Evolutionary conservation across 495 filamentous ascomycete species (phyloP), one percentile per base, ranked within the genome.

Genomic region (Penicillium cinerascens): DNA sequence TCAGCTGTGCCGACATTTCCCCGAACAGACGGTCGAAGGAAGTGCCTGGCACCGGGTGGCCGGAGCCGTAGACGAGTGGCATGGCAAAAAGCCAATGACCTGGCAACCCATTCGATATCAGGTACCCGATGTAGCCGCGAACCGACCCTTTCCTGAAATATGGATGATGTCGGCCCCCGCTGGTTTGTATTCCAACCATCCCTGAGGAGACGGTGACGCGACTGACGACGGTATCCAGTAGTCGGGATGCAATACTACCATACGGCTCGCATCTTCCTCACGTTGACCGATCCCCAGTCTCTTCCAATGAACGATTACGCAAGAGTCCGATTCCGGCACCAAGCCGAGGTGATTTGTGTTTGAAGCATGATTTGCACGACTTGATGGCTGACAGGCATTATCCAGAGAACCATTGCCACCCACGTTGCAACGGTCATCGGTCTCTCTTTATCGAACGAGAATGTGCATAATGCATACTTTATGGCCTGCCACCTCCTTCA

Each of bases 91-190:
- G 41, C 65, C 70, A 2, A 54, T 59, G 2, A 70, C 60, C 42
- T 73, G 70, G 70, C 68, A 73, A 27, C 68, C 68, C 5, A 40
- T 73, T 15, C 65, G 66, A 40, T 70, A 70, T 33, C 55, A 69
- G 42, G 54, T 56, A n/a, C 49, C 68, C 1, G 55, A 65, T 44
- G 38, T 61, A 26, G 44, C 52, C 6, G 52, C 53, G 6, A 43
- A 61, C 27, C 55, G 61, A n/a, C 70, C 70, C 0, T 73, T 71
- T 49, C 70, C 70, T 37, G 68, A 73, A 49, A 40, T 70, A 42
- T 73, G 70, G 70, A 70, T 71, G 52, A 70, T 71, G 56, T 71
- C 68, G 18, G 65, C 65, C 0, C 64, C 68, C 22, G 70, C 68
- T 18, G 66, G 70, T 70, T 48, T 20, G 61, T 60, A 9, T 33